phyloP scores from a whole-genome alignment of 805 yeast species.

The Wickerhamiella australiensis region DNA sequence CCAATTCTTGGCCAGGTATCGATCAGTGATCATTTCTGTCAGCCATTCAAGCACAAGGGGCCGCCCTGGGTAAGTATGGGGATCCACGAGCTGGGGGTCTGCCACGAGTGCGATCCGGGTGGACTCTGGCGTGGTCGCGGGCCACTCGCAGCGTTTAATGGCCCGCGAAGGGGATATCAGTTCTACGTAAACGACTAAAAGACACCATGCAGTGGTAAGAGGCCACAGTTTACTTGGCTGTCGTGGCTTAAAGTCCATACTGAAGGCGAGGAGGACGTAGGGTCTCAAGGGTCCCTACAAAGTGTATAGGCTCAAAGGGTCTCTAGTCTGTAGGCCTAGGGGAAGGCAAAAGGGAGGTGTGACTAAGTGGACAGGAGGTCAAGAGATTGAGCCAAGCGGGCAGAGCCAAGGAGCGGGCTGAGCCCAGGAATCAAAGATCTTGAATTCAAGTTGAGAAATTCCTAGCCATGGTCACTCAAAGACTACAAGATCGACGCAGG shows the following conservation, averaged over 20 bases:
- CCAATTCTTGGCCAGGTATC: constrained; percentile 69
- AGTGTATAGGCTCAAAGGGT: too few relatives aligned
- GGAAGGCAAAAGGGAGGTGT: too few relatives aligned
- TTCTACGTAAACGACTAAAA: constrained; percentile 42
- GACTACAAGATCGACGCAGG: too few relatives aligned
- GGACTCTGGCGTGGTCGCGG: constrained; percentile 14
- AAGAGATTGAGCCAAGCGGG: too few relatives aligned
- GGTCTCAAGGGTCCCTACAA: too few relatives aligned
- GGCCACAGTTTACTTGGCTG: background rate
- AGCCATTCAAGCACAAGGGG: constrained; percentile 39
- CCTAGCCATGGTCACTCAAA: too few relatives aligned
- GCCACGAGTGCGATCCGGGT: constrained; percentile 50
- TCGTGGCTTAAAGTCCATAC: constrained; percentile 1
- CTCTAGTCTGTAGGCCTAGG: too few relatives aligned
- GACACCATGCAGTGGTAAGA: constrained; percentile 32
- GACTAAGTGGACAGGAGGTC: too few relatives aligned
- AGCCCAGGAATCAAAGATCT: too few relatives aligned
- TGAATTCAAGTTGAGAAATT: too few relatives aligned
- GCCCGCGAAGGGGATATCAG: constrained; percentile 37
- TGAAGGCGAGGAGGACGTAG: too few relatives aligned
- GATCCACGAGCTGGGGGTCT: constrained; percentile 91
- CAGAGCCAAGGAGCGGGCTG: too few relatives aligned
- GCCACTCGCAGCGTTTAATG: constrained; percentile 48
- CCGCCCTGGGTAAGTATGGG: constrained; percentile 70
- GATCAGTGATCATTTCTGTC: constrained; percentile 57